These are phyloP conservation scores for Cryphonectria nitschkei DNA, from an alignment of 2,329 filamentous ascomycete species.

Conservation along the genomic window DNA sequence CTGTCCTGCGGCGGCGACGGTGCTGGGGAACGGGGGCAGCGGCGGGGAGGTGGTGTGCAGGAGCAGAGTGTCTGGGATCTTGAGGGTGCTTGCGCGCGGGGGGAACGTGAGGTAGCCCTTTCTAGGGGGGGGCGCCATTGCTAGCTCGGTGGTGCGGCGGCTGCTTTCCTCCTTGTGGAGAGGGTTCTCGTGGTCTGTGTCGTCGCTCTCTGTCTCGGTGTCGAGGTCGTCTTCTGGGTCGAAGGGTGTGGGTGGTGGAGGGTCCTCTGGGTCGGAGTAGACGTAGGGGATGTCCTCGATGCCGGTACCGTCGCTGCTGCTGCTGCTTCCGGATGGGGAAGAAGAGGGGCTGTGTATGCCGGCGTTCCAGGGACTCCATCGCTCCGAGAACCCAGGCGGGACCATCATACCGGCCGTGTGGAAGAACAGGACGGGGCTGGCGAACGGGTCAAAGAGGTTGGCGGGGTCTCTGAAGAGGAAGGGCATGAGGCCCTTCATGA, in stretches of 20 bases:
- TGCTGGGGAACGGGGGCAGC: slow-evolving; percentile 19
- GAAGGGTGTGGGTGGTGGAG: slow-evolving; percentile 10
- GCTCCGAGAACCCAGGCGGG: slow-evolving; percentile 47
- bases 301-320: background rate
- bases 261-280: slow-evolving; percentile 26
- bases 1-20: slow-evolving; percentile 28
- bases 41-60: slow-evolving; percentile 45
- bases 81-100: slow-evolving; percentile 49
- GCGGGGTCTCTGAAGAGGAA: slow-evolving; percentile 53
- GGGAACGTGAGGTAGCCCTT: slow-evolving; percentile 54
- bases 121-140: slow-evolving; percentile 39
- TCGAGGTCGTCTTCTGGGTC: slow-evolving; percentile 7
- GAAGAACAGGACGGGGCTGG: slow-evolving; percentile 62
- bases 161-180: background rate
- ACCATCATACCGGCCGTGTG: slow-evolving; percentile 53
- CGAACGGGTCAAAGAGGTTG: slow-evolving; percentile 63
- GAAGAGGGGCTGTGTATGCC: background rate
- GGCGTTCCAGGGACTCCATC: background rate
- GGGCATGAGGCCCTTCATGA: slow-evolving; percentile 41
- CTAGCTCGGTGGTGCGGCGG: background rate
- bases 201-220: background rate
- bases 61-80: slow-evolving; percentile 53
- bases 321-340: background rate
- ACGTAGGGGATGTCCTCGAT: slow-evolving; percentile 21
- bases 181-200: background rate